Evolutionary conservation across 768 basidiomycete species (phyloP).

Genomic region (Sporobolomyces pararoseus): DNA sequence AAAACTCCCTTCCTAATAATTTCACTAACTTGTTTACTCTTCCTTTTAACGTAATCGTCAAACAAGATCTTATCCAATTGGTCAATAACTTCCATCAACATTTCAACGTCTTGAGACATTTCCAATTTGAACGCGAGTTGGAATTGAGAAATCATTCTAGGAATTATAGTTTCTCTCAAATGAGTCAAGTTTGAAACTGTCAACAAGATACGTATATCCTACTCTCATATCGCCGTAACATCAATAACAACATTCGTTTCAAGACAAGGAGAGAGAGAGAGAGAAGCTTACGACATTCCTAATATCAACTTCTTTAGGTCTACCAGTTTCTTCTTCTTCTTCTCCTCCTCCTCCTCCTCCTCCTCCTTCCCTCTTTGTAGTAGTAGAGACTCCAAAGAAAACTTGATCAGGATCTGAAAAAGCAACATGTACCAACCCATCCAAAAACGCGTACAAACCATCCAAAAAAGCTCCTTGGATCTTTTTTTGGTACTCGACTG

Average conservation of each 20-base stretch:
- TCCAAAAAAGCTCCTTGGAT: constrained; percentile 83
- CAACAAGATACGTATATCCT: constrained; percentile 82
- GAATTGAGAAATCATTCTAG: constrained; percentile 73
- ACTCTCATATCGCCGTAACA: not conserved
- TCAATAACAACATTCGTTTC: too few species aligned
- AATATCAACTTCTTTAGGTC: constrained; percentile 40
- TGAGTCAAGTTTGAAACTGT: constrained; percentile 84
- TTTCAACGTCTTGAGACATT: constrained; percentile 70
- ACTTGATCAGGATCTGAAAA: constrained; percentile 51
- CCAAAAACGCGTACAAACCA: constrained; percentile 74
- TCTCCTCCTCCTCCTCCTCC: constrained; percentile 11
- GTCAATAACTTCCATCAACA: constrained; percentile 69
- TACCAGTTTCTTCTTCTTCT: constrained; percentile 22
- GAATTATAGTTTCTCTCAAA: constrained; percentile 66
- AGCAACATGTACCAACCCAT: constrained; percentile 76
- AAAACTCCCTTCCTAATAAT: constrained; percentile 77
- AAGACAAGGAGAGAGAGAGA: not conserved
- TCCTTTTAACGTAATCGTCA: constrained; percentile 77
- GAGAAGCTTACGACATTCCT: constrained; percentile 34
- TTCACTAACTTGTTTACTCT: constrained; percentile 62
- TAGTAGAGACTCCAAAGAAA: constrained; percentile 31
- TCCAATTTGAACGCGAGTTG: constrained; percentile 70
- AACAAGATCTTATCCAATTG: constrained; percentile 86
- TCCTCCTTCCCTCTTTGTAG: constrained; percentile 28
- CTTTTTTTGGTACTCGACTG: constrained; percentile 64